Conservation (phyloP, 257 asterid genomes). For the Lycium barbarum region DNA sequence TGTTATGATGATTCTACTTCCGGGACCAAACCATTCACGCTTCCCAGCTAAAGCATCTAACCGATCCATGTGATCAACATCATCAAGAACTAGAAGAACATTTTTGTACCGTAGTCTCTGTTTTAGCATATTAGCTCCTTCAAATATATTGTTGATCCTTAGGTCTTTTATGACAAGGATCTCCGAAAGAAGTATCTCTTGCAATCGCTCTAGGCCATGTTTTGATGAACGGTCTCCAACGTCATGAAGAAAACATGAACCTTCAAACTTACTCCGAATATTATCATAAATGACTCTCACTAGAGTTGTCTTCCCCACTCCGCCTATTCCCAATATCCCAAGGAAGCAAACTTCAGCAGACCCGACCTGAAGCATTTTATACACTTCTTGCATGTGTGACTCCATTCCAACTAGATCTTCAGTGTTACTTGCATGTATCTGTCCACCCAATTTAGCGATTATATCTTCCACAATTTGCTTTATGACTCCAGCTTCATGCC, state of each 20-base stretch:
- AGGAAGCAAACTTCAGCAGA: neutral
- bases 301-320: neutral
- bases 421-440: neutral
- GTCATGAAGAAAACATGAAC: neutral
- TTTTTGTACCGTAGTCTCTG: neutral
- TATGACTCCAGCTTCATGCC: neutral
- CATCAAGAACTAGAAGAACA: constrained; percentile 17
- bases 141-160: neutral
- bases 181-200: neutral
- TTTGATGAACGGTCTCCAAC: neutral
- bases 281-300: neutral
- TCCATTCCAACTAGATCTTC: neutral
- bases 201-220: neutral
- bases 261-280: too few relatives aligned
- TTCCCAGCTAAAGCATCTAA: neutral
- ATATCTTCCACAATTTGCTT: neutral
- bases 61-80: neutral
- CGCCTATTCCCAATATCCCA: neutral
- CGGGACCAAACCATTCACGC: constrained; percentile 1
- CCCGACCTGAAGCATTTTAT: neutral
- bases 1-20: constrained; percentile 29
- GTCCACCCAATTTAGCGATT: neutral
- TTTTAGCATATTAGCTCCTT: neutral
- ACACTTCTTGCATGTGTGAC: neutral
- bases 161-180: neutral